These are phyloP conservation scores for Eustoma russellianum DNA, from an alignment of 257 asterid species.

Conservation along the genomic window DNA sequence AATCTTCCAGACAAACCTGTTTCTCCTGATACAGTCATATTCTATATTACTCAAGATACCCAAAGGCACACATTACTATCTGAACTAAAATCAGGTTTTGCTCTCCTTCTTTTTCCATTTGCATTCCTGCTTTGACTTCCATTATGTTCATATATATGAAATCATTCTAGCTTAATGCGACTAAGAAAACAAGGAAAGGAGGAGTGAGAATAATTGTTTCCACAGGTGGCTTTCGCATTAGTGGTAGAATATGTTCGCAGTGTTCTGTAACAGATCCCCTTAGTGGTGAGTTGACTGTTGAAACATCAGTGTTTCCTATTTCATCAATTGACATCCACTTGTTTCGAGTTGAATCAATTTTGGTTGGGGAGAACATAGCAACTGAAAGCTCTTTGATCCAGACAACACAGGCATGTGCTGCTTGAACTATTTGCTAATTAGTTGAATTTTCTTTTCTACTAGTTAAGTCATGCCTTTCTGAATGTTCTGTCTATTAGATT, in stretches of 20 bases:
- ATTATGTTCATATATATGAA: too few relatives aligned
- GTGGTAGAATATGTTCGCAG: conserved; percentile 66
- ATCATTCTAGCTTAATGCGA: neutral
- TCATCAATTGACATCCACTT: conserved; percentile 71
- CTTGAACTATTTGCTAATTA: conserved; percentile 12
- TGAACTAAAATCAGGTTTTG: conserved; percentile 61
- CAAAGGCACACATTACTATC: conserved; percentile 71
- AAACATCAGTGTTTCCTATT: conserved; percentile 61
- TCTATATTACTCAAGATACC: conserved; percentile 82
- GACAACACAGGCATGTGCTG: conserved; percentile 67
- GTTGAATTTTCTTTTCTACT: neutral
- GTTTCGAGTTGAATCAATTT: conserved; percentile 74
- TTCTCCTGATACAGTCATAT: conserved; percentile 63
- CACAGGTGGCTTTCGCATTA: conserved; percentile 70
- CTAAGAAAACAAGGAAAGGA: conserved; percentile 7
- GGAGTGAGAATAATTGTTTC: conserved; percentile 14
- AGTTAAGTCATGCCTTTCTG: neutral
- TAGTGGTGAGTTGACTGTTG: conserved; percentile 69
- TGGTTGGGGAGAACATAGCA: conserved; percentile 70
- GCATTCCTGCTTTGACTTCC: neutral
- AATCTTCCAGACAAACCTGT: conserved; percentile 52
- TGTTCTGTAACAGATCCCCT: conserved; percentile 64
- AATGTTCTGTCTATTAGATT: conserved; percentile 36
- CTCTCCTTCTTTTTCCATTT: neutral
- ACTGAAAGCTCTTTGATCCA: conserved; percentile 69